These are phyloP conservation scores for Podaxis carcinomalis DNA, from an alignment of 768 basidiomycete species.

Conservation along the genomic window DNA sequence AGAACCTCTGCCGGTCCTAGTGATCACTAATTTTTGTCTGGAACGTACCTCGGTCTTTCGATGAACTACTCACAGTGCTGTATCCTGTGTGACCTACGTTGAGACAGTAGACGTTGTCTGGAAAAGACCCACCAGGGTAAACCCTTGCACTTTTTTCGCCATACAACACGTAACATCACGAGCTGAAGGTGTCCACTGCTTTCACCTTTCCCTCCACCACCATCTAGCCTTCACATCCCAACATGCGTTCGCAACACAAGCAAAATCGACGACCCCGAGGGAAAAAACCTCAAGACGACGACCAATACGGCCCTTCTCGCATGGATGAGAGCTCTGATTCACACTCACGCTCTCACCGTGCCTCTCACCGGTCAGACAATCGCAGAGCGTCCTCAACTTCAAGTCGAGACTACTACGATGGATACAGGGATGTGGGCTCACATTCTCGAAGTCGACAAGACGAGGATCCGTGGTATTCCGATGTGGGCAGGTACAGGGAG, in stretches of 20 bases:
- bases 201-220: conserved; percentile 19
- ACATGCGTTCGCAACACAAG: conserved; percentile 42
- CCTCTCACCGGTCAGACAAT: conserved; percentile 43
- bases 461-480: conserved; percentile 50
- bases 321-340: conserved; percentile 51
- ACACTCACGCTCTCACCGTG: conserved; percentile 46
- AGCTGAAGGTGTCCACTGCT: conserved; percentile 13
- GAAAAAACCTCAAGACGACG: conserved; percentile 46
- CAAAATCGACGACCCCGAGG: conserved; percentile 46
- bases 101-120: not conserved
- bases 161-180: conserved; percentile 30
- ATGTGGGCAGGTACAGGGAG: conserved; percentile 43
- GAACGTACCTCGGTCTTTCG: not conserved
- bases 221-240: conserved; percentile 18
- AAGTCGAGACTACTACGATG: conserved; percentile 37
- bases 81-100: conserved; percentile 1
- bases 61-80: not conserved
- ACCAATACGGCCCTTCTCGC: conserved; percentile 42
- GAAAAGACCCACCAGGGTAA: conserved; percentile 17
- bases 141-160: conserved; percentile 27
- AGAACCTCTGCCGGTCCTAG: not conserved
- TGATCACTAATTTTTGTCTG: not conserved
- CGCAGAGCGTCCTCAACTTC: conserved; percentile 43
- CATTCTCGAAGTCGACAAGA: conserved; percentile 50
- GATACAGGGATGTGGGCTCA: conserved; percentile 51